Evolutionary conservation across 805 yeast genomes (phyloP), one percentile per base, ranked within the genome.

Genomic region (Tanozyma kutaoensis): DNA sequence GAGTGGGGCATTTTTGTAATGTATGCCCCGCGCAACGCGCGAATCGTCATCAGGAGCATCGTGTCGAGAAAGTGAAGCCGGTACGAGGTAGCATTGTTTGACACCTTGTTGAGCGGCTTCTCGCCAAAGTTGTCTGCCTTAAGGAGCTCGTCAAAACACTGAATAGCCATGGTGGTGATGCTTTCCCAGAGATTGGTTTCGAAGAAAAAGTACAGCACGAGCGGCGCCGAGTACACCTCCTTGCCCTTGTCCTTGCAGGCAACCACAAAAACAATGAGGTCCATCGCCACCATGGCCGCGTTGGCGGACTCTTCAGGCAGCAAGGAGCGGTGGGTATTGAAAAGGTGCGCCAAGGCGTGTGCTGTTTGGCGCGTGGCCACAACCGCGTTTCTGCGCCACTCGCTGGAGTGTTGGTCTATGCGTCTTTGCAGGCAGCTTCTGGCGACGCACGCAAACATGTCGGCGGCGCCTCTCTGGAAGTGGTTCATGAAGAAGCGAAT

Each of bases 201-300:
- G 12, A 73, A 75, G 30, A 72, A 50, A 24, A 74, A 59, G n/a
- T 64, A 43, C 14, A 72, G 55, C 2, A 54, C 46, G 34, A 69
- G 45, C 0, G 67, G 40, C 0, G 68, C 56, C 20, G 55, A 58
- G 4, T 60, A 23, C 33, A 43, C 17, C 11, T 39, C 39, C 16
- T 30, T 42, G 12, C 38, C 29, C 38, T 53, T 27, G 39, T 47
- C 36, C 37, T 44, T 25, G 43, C 39, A 24, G 40, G 28, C 22
- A 9, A 32, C 26, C 3, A 50, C 37, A 26, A 46, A 49, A 42
- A 46, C 21, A 31, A 55, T 46, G 22, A 60, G 47, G 29, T 61
- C 52, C 5, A 54, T 31, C 4, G 56, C 24, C 3, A 60, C 58
- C 24, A 66, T 37, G 14, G 48, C 45, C 5, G 45, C 21, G 19